Evolutionary conservation across 2,329 filamentous ascomycete genomes (phyloP).

Genomic region (Phaeosphaeriaceae sp.): DNA sequence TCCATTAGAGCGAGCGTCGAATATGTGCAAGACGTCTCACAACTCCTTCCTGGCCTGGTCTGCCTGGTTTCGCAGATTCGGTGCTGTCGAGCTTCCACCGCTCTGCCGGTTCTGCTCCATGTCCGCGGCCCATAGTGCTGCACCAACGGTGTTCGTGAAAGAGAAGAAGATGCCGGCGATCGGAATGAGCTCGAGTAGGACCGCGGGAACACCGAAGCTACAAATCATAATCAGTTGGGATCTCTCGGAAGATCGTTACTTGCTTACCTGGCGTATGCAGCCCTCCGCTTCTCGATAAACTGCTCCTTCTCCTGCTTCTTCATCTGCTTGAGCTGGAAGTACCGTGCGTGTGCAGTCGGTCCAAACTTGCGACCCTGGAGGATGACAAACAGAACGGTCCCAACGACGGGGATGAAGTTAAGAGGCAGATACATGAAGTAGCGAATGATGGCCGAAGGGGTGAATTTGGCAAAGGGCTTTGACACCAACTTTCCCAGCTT

Average conservation of each 20-base stretch:
- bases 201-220: slow-evolving; percentile 76
- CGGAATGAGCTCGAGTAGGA: slow-evolving; percentile 84
- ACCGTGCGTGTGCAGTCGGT: slow-evolving; percentile 68
- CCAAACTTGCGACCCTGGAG: slow-evolving; percentile 68
- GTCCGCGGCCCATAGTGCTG: slow-evolving; percentile 92
- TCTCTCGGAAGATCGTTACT: neutral
- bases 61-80: slow-evolving; percentile 46
- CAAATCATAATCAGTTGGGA: slow-evolving; percentile 6
- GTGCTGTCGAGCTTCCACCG: slow-evolving; percentile 39
- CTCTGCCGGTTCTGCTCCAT: slow-evolving; percentile 67
- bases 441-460: slow-evolving; percentile 69
- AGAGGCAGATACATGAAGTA: slow-evolving; percentile 88
- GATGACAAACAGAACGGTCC: slow-evolving; percentile 80
- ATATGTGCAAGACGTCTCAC: slow-evolving; percentile 25
- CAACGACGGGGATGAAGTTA: slow-evolving; percentile 91
- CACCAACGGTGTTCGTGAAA: slow-evolving; percentile 91
- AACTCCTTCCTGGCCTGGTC: slow-evolving; percentile 46
- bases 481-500: slow-evolving; percentile 65
- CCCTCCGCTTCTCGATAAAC: slow-evolving; percentile 75
- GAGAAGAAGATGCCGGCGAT: slow-evolving; percentile 83
- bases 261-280: slow-evolving; percentile 77
- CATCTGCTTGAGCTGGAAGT: slow-evolving; percentile 93
- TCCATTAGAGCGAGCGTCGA: slow-evolving; percentile 2
- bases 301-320: slow-evolving; percentile 68
- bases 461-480: slow-evolving; percentile 63